Evolutionary conservation across 2,329 filamentous ascomycete genomes (phyloP).

Genomic region (Hansfordia pulvinata): DNA sequence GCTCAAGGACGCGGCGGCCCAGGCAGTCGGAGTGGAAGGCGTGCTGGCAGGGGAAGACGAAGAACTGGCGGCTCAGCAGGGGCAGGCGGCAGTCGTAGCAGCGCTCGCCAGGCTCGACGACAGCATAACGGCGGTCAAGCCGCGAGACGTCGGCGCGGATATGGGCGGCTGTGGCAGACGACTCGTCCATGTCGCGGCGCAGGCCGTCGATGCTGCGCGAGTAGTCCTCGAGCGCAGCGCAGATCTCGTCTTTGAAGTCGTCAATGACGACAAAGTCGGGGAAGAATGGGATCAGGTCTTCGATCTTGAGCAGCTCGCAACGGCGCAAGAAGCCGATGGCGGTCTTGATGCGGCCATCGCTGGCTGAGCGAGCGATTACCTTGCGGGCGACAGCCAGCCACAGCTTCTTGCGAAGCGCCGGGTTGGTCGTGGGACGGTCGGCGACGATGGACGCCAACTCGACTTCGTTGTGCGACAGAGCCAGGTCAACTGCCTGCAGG

Average conservation of each 20-base stretch:
- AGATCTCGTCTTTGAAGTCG: constrained; percentile 98
- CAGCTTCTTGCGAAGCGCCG: constrained; percentile 75
- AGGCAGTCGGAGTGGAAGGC: constrained; percentile 94
- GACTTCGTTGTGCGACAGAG: constrained; percentile 77
- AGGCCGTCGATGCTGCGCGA: constrained; percentile 77
- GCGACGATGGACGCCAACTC: constrained; percentile 84
- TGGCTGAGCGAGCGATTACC: constrained; percentile 78
- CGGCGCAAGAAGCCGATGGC: constrained; percentile 89
- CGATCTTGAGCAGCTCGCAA: constrained; percentile 84
- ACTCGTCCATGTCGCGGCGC: constrained; percentile 92
- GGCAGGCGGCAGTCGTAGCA: constrained; percentile 84
- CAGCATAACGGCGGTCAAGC: constrained; percentile 81
- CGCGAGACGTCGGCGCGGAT: constrained; percentile 83
- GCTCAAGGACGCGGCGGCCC: constrained; percentile 71
- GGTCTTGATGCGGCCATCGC: constrained; percentile 76
- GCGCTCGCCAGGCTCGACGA: constrained; percentile 90
- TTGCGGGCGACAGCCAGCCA: constrained; percentile 94
- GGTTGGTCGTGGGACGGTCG: constrained; percentile 68
- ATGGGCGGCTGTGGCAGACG: constrained; percentile 72
- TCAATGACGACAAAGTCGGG: constrained; percentile 98
- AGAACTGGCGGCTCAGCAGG: constrained; percentile 82
- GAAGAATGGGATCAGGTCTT: constrained; percentile 96
- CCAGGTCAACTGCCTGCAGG: constrained; percentile 81
- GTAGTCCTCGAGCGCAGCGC: constrained; percentile 84
- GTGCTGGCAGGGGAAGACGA: constrained; percentile 97